phyloP scores from a whole-genome alignment of 2,329 filamentous ascomycete genomes.

The Botrytis medusae region DNA sequence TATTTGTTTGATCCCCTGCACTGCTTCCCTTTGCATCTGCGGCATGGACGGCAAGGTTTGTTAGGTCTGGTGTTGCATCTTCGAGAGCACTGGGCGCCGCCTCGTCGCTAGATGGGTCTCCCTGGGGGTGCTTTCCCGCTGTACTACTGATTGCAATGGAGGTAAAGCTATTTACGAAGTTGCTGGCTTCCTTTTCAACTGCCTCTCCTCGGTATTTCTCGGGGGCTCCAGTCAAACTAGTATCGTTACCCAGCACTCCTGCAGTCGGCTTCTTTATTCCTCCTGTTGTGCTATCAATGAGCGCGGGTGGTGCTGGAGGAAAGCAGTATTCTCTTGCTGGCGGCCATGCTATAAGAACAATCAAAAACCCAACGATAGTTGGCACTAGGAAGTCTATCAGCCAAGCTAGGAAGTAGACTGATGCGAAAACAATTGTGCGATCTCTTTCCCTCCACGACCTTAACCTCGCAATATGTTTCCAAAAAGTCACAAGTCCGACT shows the following conservation, averaged over 20 bases:
- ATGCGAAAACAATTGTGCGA: constrained; percentile 63
- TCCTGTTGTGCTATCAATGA: constrained; percentile 69
- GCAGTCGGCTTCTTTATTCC: constrained; percentile 75
- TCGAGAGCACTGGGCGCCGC: constrained; percentile 42
- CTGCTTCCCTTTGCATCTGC: constrained; percentile 53
- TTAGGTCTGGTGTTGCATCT: constrained; percentile 59
- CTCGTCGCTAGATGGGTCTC: constrained; percentile 47
- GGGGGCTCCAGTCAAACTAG: constrained; percentile 76
- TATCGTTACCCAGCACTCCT: constrained; percentile 72
- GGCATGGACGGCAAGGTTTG: constrained; percentile 52
- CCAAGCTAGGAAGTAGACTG: constrained; percentile 65
- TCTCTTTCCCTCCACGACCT: constrained; percentile 75
- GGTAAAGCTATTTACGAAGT: constrained; percentile 73
- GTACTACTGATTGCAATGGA: constrained; percentile 72
- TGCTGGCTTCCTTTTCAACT: constrained; percentile 78
- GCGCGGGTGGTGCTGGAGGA: constrained; percentile 72
- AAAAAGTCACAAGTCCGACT: constrained; percentile 62
- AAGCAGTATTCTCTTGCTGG: constrained; percentile 64
- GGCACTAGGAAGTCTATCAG: constrained; percentile 69
- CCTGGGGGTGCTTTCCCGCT: constrained; percentile 72
- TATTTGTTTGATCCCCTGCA: constrained; percentile 49
- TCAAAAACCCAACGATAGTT: constrained; percentile 55
- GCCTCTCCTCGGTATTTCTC: constrained; percentile 83
- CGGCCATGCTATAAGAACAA: constrained; percentile 67
- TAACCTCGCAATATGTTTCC: constrained; percentile 74